A percentile compares a stretch with the other conserved stretches of the same genome.
These are phyloP conservation scores for Neltuma alba DNA, from an alignment of 306 rosid species.

Conservation along the genomic window DNA sequence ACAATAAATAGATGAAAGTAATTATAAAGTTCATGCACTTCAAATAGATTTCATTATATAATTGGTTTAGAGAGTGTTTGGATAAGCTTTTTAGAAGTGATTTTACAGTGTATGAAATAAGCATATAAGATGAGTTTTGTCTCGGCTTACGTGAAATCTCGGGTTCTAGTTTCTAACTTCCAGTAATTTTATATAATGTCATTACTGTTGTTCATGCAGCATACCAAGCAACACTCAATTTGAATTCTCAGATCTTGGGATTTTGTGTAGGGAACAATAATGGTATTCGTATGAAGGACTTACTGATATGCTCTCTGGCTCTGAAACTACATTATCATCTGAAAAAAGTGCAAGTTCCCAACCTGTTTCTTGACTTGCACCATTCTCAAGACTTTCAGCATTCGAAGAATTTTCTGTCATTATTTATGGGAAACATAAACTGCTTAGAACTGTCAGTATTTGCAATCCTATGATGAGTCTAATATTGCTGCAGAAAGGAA, in stretches of 20 bases:
- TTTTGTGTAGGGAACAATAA: neutral
- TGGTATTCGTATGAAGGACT: neutral
- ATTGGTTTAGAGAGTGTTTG: too few species aligned
- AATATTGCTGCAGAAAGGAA: neutral
- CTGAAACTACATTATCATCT: constrained; percentile 20
- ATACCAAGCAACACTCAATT: neutral
- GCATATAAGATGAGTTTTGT: too few species aligned
- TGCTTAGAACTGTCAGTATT: neutral
- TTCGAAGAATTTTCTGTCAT: constrained; percentile 30
- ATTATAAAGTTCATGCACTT: neutral
- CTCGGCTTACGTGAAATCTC: too few species aligned
- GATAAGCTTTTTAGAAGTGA: too few species aligned
- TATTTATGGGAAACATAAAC: neutral
- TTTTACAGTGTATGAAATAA: too few species aligned
- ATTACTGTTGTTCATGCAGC: too few species aligned
- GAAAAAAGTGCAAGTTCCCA: constrained; percentile 53
- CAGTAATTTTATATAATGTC: too few species aligned
- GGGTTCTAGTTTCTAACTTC: neutral
- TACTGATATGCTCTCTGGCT: constrained; percentile 17
- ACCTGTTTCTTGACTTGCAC: constrained; percentile 8
- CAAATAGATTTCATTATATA: neutral
- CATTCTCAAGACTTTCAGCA: constrained; percentile 19
- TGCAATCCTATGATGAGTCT: neutral
- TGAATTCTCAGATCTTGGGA: neutral
- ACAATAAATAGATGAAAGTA: neutral